These are phyloP conservation scores for Apiotrichum laibachii DNA, from an alignment of 1,284 basidiomycete species.

Conservation along the genomic window DNA sequence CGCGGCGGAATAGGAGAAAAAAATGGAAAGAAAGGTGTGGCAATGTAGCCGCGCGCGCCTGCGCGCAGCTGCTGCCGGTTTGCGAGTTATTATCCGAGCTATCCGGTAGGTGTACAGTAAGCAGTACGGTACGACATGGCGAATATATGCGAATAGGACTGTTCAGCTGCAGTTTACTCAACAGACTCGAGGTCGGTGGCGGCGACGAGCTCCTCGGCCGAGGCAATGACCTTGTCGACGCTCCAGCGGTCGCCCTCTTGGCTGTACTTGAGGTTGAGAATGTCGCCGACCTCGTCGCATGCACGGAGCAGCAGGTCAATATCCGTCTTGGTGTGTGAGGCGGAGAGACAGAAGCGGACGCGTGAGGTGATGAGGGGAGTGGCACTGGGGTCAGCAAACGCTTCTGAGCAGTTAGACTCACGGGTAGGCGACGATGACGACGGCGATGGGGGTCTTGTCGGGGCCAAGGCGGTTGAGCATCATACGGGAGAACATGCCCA, in stretches of 20 bases:
- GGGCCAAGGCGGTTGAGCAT: slow-evolving; percentile 72
- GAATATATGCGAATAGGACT: no score
- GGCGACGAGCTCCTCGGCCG: slow-evolving; percentile 75
- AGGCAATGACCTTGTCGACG: slow-evolving; percentile 71
- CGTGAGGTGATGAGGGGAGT: slow-evolving; percentile 86
- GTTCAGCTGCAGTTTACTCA: slow-evolving; percentile 1
- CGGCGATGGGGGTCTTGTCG: slow-evolving; percentile 65
- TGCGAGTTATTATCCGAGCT: background rate
- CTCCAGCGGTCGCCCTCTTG: slow-evolving; percentile 66
- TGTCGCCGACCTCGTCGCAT: slow-evolving; percentile 86
- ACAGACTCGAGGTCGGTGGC: slow-evolving; percentile 23
- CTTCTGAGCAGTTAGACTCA: slow-evolving; percentile 31
- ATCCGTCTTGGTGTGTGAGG: slow-evolving; percentile 95
- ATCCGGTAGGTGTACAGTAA: no score
- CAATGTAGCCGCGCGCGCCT: background rate
- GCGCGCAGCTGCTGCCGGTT: background rate
- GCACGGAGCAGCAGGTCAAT: slow-evolving; percentile 82
- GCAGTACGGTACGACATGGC: background rate
- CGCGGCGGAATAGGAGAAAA: background rate
- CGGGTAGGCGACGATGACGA: slow-evolving; percentile 80
- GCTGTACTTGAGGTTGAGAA: slow-evolving; percentile 81
- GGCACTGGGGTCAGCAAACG: slow-evolving; percentile 59
- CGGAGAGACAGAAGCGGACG: slow-evolving; percentile 91
- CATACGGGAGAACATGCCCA: slow-evolving; percentile 81
- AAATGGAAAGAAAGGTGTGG: background rate